Percentiles rank a stretch among this genome's conserved stretches.
These are phyloP conservation scores for Thelonectria discophora DNA, from an alignment of 2,329 filamentous ascomycete genomes.

Conservation along the genomic window DNA sequence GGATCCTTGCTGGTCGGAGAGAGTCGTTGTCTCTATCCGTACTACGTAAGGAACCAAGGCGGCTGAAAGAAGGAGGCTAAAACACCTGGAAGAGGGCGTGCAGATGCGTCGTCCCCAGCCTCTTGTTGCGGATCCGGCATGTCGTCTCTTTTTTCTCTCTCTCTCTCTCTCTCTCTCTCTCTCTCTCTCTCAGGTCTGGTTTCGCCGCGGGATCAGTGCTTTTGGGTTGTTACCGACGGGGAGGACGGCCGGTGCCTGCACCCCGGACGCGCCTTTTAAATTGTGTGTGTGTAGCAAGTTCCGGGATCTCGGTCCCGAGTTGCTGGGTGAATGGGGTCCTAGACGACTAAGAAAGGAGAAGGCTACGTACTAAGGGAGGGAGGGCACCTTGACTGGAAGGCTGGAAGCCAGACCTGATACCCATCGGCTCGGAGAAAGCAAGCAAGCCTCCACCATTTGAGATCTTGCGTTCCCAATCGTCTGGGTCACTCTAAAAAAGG, in stretches of 20 bases:
- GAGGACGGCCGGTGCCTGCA: no score
- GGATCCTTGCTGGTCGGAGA: no score
- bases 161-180: no score
- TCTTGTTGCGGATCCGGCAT: background rate
- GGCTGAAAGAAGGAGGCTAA: no score
- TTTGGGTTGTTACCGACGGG: constrained; percentile 5
- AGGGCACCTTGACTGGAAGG: background rate
- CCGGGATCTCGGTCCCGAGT: constrained; percentile 12
- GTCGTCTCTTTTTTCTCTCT: constrained; percentile 1
- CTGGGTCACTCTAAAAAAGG: constrained; percentile 16
- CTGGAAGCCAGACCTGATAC: constrained; percentile 7
- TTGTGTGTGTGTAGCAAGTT: no score
- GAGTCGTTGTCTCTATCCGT: no score
- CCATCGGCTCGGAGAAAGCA: background rate
- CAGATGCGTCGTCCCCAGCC: background rate
- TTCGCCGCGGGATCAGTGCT: constrained; percentile 2
- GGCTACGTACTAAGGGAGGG: background rate
- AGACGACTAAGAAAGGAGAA: background rate
- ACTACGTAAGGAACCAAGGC: no score
- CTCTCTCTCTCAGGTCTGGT: no score
- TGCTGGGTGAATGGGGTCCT: constrained; percentile 18
- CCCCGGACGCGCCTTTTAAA: constrained; percentile 2
- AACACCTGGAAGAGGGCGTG: no score
- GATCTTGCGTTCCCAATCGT: constrained; percentile 26
- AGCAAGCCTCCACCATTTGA: constrained; percentile 2